A percentile compares a stretch with the other conserved stretches of the same genome.
These are phyloP conservation scores for Penicillium sp. DNA, from an alignment of 2,329 filamentous ascomycete species.

Conservation along the genomic window DNA sequence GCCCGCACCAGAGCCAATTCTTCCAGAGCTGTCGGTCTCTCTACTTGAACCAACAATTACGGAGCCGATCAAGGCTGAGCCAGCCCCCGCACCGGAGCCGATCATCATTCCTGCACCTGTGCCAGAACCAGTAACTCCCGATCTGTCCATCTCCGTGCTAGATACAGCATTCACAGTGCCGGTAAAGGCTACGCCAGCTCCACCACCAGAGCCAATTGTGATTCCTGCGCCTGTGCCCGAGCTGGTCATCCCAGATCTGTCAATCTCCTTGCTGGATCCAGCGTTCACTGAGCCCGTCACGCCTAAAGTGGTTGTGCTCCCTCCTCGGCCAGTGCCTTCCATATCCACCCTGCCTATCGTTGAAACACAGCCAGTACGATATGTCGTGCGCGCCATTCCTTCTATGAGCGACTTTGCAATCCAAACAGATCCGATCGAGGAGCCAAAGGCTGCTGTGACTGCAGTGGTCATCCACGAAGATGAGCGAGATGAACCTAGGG, in stretches of 20 bases:
- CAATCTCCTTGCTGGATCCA: constrained; percentile 35
- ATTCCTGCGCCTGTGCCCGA: constrained; percentile 23
- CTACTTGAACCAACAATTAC: constrained; percentile 32
- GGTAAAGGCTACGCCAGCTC: constrained; percentile 22
- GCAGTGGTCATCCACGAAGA: constrained; percentile 65
- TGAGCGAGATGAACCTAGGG: constrained; percentile 55
- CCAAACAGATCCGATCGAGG: constrained; percentile 29
- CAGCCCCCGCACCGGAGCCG: constrained; percentile 24
- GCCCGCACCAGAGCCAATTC: constrained; percentile 18
- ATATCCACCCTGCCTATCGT: constrained; percentile 51
- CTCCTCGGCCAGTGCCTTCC: constrained; percentile 37
- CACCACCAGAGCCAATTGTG: constrained; percentile 23
- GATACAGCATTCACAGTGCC: constrained; percentile 40
- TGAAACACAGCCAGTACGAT: constrained; percentile 50
- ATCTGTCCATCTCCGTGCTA: constrained; percentile 37
- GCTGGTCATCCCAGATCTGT: constrained; percentile 26
- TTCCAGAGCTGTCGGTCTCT: constrained; percentile 36
- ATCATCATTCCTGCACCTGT: constrained; percentile 15
- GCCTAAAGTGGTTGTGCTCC: constrained; percentile 22
- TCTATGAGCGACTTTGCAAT: constrained; percentile 25
- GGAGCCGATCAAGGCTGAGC: constrained; percentile 36
- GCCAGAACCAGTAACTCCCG: constrained; percentile 22
- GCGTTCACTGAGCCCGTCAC: constrained; percentile 40
- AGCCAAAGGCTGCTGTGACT: constrained; percentile 34
- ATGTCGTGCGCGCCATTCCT: constrained; percentile 35